Evolutionary conservation across 2,329 filamentous ascomycete genomes (phyloP).

Genomic region (Penicillium fuscoglaucum): DNA sequence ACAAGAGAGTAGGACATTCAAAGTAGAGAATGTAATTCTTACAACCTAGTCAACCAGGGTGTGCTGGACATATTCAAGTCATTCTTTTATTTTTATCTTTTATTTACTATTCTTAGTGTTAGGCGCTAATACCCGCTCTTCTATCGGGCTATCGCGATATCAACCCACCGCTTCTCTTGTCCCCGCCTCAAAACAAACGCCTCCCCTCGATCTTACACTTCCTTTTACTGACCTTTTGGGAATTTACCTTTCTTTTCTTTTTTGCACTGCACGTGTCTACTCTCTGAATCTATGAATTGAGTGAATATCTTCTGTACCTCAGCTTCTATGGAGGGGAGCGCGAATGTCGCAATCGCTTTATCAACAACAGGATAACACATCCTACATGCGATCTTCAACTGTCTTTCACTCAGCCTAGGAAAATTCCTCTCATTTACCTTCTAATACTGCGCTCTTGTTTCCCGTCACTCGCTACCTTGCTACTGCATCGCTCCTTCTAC

Average conservation of each 20-base stretch:
- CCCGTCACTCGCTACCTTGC: conserved; percentile 3
- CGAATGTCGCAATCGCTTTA: conserved; percentile 18
- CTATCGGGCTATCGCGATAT: conserved; percentile 27
- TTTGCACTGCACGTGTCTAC: conserved; percentile 3
- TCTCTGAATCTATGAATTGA: conserved; percentile 9
- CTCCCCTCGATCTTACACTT: conserved; percentile 10
- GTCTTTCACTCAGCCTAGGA: conserved; percentile 3
- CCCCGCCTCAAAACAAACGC: conserved; percentile 28
- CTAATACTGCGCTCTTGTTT: conserved; percentile 6
- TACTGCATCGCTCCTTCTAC: conserved; percentile 11
- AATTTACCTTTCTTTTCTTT: conserved; percentile 12
- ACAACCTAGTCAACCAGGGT: neutral
- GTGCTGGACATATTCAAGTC: neutral
- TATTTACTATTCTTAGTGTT: conserved; percentile 9
- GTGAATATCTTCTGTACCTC: conserved; percentile 1
- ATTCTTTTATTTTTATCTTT: neutral
- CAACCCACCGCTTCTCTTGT: conserved; percentile 14
- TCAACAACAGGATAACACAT: conserved; percentile 11
- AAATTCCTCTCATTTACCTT: conserved; percentile 7
- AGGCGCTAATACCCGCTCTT: conserved; percentile 23
- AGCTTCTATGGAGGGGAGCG: conserved; percentile 23
- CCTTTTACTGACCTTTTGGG: conserved; percentile 2
- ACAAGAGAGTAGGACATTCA: neutral
- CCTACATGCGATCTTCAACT: conserved; percentile 15
- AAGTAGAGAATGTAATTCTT: neutral